Percentiles rank a stretch among this genome's conserved stretches.
phyloP scores from a whole-genome alignment of 192 early-diverging fungal species.

The Coemansia sp. region DNA sequence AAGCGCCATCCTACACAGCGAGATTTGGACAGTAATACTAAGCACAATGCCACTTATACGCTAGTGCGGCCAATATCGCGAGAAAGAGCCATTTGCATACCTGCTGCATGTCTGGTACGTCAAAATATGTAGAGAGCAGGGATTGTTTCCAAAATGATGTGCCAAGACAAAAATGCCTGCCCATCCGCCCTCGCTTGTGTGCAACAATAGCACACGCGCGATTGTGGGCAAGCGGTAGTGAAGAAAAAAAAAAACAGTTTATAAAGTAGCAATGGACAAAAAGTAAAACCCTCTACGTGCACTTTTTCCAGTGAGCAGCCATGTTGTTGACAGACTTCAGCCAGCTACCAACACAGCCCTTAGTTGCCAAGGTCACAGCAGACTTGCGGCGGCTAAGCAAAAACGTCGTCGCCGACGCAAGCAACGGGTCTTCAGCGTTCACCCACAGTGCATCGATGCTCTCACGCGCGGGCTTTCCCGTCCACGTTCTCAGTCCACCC shows the following conservation, averaged over 20 bases:
- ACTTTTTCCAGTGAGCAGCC: conserved; percentile 38
- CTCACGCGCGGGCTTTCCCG: conserved; percentile 15
- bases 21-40: background rate
- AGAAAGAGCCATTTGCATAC: background rate
- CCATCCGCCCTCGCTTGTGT: background rate
- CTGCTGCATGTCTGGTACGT: background rate
- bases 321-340: conserved; percentile 33
- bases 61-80: too few relatives aligned
- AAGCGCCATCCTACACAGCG: conserved; percentile 26
- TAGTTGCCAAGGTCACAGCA: conserved; percentile 12
- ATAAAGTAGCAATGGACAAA: background rate
- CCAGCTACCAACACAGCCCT: conserved; percentile 38
- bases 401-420: conserved; percentile 3
- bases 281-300: background rate
- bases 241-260: background rate
- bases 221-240: background rate
- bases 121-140: background rate
- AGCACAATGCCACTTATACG: background rate
- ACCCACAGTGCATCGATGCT: conserved; percentile 30
- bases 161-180: background rate
- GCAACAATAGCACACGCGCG: background rate
- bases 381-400: conserved; percentile 21
- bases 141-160: background rate
- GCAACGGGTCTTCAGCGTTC: background rate
- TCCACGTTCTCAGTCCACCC: conserved; percentile 17